These are phyloP conservation scores for Stylonectria norvegica DNA, from an alignment of 2,329 filamentous ascomycete genomes.

Conservation along the genomic window DNA sequence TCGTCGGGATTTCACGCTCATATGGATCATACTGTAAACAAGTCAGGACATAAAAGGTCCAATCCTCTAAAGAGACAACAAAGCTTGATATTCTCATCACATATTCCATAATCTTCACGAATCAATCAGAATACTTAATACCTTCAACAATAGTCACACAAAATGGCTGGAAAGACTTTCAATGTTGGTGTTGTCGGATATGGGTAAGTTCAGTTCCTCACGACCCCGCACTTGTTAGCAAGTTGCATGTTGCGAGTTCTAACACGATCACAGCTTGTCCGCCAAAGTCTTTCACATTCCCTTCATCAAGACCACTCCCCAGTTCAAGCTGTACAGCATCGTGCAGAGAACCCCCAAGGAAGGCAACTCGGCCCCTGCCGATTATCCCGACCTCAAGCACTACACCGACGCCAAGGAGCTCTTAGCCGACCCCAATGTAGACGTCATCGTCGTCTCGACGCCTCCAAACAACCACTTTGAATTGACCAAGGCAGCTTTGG, in stretches of 20 bases:
- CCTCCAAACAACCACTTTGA: conserved; percentile 68
- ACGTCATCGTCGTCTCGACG: conserved; percentile 69
- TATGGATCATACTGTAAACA: no score
- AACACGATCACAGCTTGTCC: conserved; percentile 41
- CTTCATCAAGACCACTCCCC: conserved; percentile 62
- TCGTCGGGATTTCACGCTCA: no score
- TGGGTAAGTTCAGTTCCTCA: conserved; percentile 37
- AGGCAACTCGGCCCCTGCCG: conserved; percentile 63
- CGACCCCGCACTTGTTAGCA: conserved; percentile 3
- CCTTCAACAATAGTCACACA: no score
- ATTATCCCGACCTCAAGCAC: conserved; percentile 63
- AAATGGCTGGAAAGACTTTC: conserved; percentile 39
- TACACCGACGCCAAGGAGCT: conserved; percentile 61
- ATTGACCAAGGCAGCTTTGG: conserved; percentile 61
- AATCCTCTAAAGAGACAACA: no score
- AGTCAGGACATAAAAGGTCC: no score
- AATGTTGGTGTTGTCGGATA: conserved; percentile 53
- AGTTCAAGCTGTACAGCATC: conserved; percentile 68
- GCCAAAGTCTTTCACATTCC: conserved; percentile 85
- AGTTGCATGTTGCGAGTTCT: conserved; percentile 10
- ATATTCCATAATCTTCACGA: no score
- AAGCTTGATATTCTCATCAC: no score
- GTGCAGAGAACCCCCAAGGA: conserved; percentile 68
- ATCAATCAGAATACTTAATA: no score
- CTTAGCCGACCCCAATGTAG: conserved; percentile 61